Percentiles rank a stretch among this genome's conserved stretches.
phyloP scores from a whole-genome alignment of 495 filamentous ascomycete species.

The Filosporella fistucella region DNA sequence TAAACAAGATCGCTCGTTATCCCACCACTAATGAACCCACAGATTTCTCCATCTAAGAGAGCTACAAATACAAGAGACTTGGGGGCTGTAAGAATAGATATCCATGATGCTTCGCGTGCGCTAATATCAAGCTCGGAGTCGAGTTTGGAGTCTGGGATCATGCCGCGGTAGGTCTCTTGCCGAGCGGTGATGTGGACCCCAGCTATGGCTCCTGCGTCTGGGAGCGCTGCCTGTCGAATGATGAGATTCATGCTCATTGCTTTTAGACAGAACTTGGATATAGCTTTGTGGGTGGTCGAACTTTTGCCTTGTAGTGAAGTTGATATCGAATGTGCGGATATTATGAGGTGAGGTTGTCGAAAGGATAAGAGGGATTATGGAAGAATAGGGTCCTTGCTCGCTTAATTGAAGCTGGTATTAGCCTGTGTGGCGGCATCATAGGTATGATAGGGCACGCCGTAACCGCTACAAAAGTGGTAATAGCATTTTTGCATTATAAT shows the following conservation, averaged over 20 bases:
- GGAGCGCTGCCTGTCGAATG: background rate
- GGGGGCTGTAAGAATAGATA: constrained; percentile 1
- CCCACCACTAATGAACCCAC: constrained; percentile 2
- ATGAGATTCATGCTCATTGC: constrained; percentile 2
- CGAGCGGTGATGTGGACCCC: background rate
- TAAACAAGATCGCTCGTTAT: background rate
- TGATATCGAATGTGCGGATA: constrained; percentile 2
- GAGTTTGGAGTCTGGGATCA: constrained; percentile 1
- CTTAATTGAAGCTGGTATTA: no score
- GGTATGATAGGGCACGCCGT: no score
- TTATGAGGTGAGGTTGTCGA: background rate
- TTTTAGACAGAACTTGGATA: background rate
- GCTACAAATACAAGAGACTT: constrained; percentile 1
- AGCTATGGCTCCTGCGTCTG: background rate
- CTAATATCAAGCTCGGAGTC: constrained; percentile 3
- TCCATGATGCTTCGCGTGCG: background rate
- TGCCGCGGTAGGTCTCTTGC: constrained; percentile 3
- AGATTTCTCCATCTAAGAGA: constrained; percentile 2
- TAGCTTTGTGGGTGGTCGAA: background rate
- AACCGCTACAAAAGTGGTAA: no score
- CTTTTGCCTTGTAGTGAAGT: background rate
- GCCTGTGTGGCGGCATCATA: no score
- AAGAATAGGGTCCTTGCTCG: no score
- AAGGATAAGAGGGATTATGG: background rate
- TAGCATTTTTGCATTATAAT: no score